phyloP scores from a whole-genome alignment of 2,329 filamentous ascomycete species.

The Neonectria coccinea region DNA sequence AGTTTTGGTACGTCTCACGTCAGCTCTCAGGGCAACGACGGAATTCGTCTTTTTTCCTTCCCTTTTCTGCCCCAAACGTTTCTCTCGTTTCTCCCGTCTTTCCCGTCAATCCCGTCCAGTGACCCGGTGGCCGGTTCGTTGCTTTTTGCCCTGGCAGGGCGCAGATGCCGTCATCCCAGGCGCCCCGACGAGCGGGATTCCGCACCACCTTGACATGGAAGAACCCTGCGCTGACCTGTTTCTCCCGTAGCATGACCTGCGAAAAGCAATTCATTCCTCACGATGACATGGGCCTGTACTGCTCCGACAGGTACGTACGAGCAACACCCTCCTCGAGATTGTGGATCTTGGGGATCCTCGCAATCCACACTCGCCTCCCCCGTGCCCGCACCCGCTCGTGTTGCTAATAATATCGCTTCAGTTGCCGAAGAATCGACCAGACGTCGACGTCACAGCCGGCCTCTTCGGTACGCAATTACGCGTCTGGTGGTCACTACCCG shows the following conservation, averaged over 20 bases:
- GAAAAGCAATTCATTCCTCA: constrained; percentile 73
- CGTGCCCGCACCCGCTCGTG: constrained; percentile 21
- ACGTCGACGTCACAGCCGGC: constrained; percentile 49
- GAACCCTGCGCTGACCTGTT: constrained; percentile 38
- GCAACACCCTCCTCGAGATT: constrained; percentile 26
- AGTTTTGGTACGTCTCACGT: constrained; percentile 68
- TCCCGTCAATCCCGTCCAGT: not conserved
- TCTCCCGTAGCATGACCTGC: constrained; percentile 69
- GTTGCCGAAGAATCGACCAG: constrained; percentile 67
- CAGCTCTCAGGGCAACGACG: constrained; percentile 20
- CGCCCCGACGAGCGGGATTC: constrained; percentile 17
- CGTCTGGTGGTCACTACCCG: constrained; percentile 54
- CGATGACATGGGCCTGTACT: constrained; percentile 70
- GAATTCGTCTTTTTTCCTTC: constrained; percentile 24
- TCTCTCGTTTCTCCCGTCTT: constrained; percentile 1
- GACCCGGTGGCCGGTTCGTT: constrained; percentile 22
- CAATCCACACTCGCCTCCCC: constrained; percentile 24
- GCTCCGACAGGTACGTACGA: constrained; percentile 69
- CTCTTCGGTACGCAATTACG: constrained; percentile 48
- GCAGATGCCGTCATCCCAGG: constrained; percentile 34
- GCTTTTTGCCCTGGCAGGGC: constrained; percentile 35
- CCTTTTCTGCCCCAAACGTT: constrained; percentile 16
- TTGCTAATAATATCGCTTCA: constrained; percentile 48
- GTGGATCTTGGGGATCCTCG: constrained; percentile 29
- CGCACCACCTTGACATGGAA: constrained; percentile 3